A percentile compares a stretch with the other conserved stretches of the same genome.
These are phyloP conservation scores for Neurospora sp. DNA, from an alignment of 495 filamentous ascomycete genomes.

Conservation along the genomic window DNA sequence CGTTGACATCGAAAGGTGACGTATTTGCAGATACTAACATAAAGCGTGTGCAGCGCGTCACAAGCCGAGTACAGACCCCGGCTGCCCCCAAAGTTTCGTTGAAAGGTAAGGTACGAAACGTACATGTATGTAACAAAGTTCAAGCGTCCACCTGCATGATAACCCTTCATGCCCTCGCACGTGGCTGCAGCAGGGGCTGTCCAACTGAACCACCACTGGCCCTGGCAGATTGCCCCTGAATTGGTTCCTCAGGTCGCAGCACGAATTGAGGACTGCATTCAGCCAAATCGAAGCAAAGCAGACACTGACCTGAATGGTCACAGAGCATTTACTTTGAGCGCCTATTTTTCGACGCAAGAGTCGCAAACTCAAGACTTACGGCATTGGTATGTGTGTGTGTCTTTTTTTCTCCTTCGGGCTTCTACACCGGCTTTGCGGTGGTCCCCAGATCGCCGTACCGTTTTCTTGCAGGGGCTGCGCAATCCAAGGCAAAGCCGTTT, in stretches of 20 bases:
- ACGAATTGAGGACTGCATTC: not conserved
- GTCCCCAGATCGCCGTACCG: not conserved
- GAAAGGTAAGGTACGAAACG: not conserved
- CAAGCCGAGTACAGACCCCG: not conserved
- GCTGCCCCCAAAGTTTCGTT: not conserved
- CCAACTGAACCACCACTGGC: not conserved
- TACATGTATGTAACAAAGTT: not conserved
- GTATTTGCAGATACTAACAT: not conserved
- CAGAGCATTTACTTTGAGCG: not conserved
- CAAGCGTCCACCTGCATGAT: not conserved
- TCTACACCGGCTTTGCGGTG: slow-evolving; percentile 7
- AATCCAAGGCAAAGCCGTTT: slow-evolving; percentile 25
- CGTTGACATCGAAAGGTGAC: not conserved
- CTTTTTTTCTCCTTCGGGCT: not conserved
- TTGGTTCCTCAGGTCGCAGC: not conserved
- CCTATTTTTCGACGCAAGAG: not conserved
- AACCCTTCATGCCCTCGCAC: not conserved
- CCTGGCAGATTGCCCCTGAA: not conserved
- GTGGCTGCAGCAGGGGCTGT: not conserved
- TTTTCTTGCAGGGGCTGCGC: not conserved
- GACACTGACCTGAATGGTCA: not conserved
- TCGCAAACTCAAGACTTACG: not conserved
- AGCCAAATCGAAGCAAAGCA: not conserved
- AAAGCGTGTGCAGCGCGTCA: not conserved
- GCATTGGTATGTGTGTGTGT: slow-evolving; percentile 3